These are phyloP conservation scores for Fusarium burgessii DNA, from an alignment of 2,329 filamentous ascomycete species.

Conservation along the genomic window DNA sequence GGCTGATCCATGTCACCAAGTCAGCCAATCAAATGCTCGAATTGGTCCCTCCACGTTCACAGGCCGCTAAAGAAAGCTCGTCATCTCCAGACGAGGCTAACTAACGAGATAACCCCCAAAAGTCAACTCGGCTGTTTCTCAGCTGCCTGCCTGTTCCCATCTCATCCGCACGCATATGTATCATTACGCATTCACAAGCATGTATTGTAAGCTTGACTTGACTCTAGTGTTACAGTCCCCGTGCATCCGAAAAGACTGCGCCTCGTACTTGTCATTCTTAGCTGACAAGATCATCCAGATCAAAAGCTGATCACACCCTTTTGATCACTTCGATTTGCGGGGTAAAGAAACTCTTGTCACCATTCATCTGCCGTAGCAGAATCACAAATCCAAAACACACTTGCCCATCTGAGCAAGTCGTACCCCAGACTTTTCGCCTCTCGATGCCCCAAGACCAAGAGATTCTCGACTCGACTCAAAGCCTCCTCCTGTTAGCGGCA, in stretches of 20 bases:
- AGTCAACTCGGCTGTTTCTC: neutral
- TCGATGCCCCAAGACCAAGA: neutral
- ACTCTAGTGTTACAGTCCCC: slow-evolving; percentile 2
- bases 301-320: slow-evolving; percentile 20
- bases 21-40: slow-evolving; percentile 2
- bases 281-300: slow-evolving; percentile 34
- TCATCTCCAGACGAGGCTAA: slow-evolving; percentile 27
- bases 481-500: slow-evolving; percentile 21
- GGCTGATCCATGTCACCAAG: slow-evolving; percentile 23
- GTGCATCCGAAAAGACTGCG: slow-evolving; percentile 27
- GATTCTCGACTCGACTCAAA: slow-evolving; percentile 12
- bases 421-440: slow-evolving; percentile 30
- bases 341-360: slow-evolving; percentile 33
- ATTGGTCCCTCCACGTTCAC: slow-evolving; percentile 21
- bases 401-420: slow-evolving; percentile 14
- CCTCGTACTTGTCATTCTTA: slow-evolving; percentile 14
- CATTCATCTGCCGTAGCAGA: slow-evolving; percentile 2
- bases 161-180: slow-evolving; percentile 18
- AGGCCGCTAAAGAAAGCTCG: slow-evolving; percentile 18
- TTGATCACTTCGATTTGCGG: slow-evolving; percentile 20
- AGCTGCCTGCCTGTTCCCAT: slow-evolving; percentile 5
- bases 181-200: too few species aligned
- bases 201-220: neutral
- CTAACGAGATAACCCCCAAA: slow-evolving; percentile 24
- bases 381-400: neutral